phyloP scores from a whole-genome alignment of 2,329 filamentous ascomycete species.

The Fusarium sp. region DNA sequence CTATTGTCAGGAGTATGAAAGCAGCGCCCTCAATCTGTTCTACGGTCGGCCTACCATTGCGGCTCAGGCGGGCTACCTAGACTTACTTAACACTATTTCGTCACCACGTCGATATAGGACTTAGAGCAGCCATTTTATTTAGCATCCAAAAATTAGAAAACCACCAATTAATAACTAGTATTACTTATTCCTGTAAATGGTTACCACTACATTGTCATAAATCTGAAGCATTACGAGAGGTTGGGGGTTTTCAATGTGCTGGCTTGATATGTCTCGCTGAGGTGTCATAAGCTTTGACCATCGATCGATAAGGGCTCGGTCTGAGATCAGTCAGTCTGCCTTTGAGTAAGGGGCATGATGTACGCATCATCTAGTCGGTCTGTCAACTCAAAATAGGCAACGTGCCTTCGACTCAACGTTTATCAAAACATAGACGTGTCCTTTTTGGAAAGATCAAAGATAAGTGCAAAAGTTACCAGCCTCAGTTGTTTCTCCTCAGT shows the following conservation, averaged over 20 bases:
- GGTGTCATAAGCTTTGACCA: too few species aligned
- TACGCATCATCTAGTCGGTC: not conserved
- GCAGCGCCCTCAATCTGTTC: not conserved
- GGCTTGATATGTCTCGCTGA: too few species aligned
- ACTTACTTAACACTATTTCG: too few species aligned
- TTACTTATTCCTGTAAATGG: not conserved
- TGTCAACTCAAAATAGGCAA: not conserved
- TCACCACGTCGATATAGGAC: too few species aligned
- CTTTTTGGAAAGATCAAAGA: too few species aligned
- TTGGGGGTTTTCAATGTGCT: too few species aligned
- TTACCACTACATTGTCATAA: not conserved
- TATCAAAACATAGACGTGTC: too few species aligned
- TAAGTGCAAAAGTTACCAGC: accelerated
- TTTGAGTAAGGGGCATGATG: not conserved
- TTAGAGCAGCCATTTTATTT: not conserved
- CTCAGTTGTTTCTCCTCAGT: accelerated
- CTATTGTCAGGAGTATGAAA: not conserved
- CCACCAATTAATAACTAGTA: not conserved
- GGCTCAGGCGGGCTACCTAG: accelerated
- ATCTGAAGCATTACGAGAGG: accelerated
- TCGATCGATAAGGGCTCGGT: not conserved
- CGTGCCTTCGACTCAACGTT: too few species aligned
- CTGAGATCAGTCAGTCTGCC: not conserved
- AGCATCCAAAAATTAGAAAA: not conserved
- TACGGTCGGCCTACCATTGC: not conserved